These are phyloP conservation scores for Protomyces lactucae-debilis DNA, from an alignment of 1,139 yeast species.

Conservation along the genomic window DNA sequence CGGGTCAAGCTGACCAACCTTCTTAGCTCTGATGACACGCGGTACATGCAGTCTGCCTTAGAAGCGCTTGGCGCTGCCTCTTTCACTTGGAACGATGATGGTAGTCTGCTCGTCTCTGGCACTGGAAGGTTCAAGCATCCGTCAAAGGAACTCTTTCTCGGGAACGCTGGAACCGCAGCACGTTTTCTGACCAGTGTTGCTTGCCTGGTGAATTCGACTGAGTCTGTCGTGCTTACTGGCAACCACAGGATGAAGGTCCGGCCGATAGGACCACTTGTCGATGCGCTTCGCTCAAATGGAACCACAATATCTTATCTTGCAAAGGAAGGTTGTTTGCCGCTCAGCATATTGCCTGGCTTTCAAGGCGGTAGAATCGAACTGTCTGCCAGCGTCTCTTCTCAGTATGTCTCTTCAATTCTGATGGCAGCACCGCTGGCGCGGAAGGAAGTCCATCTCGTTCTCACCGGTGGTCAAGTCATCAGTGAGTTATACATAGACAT, in stretches of 20 bases:
- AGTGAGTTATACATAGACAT: conserved; percentile 93
- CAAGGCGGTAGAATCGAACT: conserved; percentile 89
- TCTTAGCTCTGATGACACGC: conserved; percentile 91
- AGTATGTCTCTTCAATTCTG: conserved; percentile 89
- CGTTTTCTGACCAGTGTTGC: conserved; percentile 91
- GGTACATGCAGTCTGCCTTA: conserved; percentile 88
- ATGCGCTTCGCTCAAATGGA: conserved; percentile 79
- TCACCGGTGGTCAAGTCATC: conserved; percentile 95
- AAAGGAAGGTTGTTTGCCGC: conserved; percentile 77
- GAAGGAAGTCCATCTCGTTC: conserved; percentile 75
- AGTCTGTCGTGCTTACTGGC: conserved; percentile 71
- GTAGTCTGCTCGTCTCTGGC: conserved; percentile 73
- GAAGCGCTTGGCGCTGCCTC: conserved; percentile 73
- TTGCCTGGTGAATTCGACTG: conserved; percentile 56
- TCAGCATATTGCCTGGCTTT: conserved; percentile 59
- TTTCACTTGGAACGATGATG: conserved; percentile 69
- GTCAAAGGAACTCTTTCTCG: conserved; percentile 70
- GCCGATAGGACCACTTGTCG: conserved; percentile 94
- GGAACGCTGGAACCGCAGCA: conserved; percentile 98
- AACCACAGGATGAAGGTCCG: conserved; percentile 96
- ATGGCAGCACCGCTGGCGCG: conserved; percentile 98
- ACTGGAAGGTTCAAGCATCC: conserved; percentile 80
- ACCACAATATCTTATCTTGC: conserved; percentile 67
- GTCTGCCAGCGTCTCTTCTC: conserved; percentile 95
- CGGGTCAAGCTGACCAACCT: conserved; percentile 75